These are phyloP conservation scores for Fusarium cyanostomum DNA, from an alignment of 2,329 filamentous ascomycete species.

Conservation along the genomic window DNA sequence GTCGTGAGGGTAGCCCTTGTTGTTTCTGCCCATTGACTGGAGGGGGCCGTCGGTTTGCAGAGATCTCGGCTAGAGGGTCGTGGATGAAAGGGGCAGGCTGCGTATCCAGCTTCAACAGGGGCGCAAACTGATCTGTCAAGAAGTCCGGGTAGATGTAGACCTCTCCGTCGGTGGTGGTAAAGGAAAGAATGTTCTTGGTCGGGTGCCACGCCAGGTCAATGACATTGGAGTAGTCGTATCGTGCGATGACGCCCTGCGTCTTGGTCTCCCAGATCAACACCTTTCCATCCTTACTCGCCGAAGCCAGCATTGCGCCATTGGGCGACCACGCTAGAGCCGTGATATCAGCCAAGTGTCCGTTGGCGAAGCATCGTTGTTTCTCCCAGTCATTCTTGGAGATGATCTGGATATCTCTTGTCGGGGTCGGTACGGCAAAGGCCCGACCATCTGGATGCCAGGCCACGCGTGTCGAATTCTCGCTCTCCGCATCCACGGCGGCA, in stretches of 20 bases:
- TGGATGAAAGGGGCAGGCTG: constrained; percentile 89
- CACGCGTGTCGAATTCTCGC: constrained; percentile 75
- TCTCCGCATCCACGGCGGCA: constrained; percentile 76
- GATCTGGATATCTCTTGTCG: constrained; percentile 83
- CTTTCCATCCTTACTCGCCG: constrained; percentile 73
- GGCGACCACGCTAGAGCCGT: constrained; percentile 93
- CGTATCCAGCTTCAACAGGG: constrained; percentile 64
- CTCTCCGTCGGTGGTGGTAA: constrained; percentile 92
- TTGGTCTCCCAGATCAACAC: constrained; percentile 89
- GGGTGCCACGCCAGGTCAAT: constrained; percentile 93
- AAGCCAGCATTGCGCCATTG: constrained; percentile 87
- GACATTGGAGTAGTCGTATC: constrained; percentile 83
- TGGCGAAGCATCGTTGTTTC: constrained; percentile 80
- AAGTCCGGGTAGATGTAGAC: constrained; percentile 87
- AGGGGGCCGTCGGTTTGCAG: constrained; percentile 69
- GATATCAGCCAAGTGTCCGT: constrained; percentile 84
- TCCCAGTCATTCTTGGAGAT: constrained; percentile 92
- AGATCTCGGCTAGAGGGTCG: constrained; percentile 76
- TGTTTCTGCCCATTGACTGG: constrained; percentile 64
- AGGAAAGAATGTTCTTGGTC: constrained; percentile 85
- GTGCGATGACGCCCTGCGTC: constrained; percentile 82
- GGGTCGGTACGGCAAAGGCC: constrained; percentile 86
- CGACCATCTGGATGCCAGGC: constrained; percentile 95
- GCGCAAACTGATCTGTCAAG: constrained; percentile 65
- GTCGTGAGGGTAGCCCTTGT: constrained; percentile 57